Evolutionary conservation across 176 grass and related monocot genomes (phyloP).

Genomic region (Aegilops bicornis): DNA sequence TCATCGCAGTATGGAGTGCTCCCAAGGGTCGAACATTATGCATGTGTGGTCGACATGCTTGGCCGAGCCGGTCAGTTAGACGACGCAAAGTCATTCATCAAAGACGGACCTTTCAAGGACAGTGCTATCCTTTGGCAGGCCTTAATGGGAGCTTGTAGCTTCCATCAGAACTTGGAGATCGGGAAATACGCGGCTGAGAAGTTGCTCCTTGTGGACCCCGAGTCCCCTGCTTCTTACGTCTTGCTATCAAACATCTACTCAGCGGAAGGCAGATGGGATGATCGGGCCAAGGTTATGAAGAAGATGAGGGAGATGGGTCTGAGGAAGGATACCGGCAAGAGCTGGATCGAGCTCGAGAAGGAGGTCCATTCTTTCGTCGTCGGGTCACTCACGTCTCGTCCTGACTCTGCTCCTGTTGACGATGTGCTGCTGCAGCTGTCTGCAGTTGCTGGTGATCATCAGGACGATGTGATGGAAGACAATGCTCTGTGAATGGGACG

Average conservation of each 20-base stretch:
- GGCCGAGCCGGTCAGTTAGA: slow-evolving; percentile 56
- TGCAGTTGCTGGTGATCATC: slow-evolving; percentile 39
- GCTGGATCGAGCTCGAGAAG: slow-evolving; percentile 79
- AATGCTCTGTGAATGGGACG: slow-evolving; percentile 33
- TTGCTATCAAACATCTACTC: slow-evolving; percentile 80
- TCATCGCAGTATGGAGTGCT: slow-evolving; percentile 36
- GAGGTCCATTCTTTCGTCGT: slow-evolving; percentile 49
- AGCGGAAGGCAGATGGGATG: slow-evolving; percentile 59
- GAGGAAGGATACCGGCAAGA: slow-evolving; percentile 86
- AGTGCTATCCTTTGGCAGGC: slow-evolving; percentile 70
- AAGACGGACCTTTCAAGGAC: slow-evolving; percentile 50
- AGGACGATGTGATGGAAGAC: slow-evolving; percentile 24
- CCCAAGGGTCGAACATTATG: slow-evolving; percentile 83
- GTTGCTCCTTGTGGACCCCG: slow-evolving; percentile 50
- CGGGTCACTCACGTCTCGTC: slow-evolving; percentile 29
- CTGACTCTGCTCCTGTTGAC: slow-evolving; percentile 29
- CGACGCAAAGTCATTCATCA: slow-evolving; percentile 67
- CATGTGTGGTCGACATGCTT: slow-evolving; percentile 83
- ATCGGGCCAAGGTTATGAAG: slow-evolving; percentile 60
- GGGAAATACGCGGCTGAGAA: slow-evolving; percentile 70
- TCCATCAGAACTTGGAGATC: slow-evolving; percentile 59
- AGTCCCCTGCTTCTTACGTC: slow-evolving; percentile 59
- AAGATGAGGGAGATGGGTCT: slow-evolving; percentile 62
- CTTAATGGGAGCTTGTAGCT: slow-evolving; percentile 83
- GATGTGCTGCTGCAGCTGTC: slow-evolving; percentile 43